A percentile compares a stretch with the other conserved stretches of the same genome.
Evolutionary conservation across 2,329 filamentous ascomycete species (phyloP).

Genomic region (Hypoxylon sp.): DNA sequence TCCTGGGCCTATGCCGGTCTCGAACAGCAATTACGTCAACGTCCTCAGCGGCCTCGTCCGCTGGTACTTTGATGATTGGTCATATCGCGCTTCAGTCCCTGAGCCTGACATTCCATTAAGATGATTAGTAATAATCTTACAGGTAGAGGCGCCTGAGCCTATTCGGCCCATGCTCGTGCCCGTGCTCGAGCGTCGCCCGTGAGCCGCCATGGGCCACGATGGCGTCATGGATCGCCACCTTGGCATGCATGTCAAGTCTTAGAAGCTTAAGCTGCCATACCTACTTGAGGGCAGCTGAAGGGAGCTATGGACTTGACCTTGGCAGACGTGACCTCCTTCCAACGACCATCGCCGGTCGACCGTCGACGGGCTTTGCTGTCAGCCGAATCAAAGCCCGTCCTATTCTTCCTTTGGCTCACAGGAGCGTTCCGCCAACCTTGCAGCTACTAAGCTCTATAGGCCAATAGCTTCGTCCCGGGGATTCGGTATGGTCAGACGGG

Average conservation of each 20-base stretch:
- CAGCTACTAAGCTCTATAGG: conserved; percentile 24
- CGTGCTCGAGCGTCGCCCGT: conserved; percentile 9
- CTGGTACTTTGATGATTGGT: conserved; percentile 26
- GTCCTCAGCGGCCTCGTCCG: conserved; percentile 14
- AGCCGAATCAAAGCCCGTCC: conserved; percentile 28
- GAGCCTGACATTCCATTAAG: conserved; percentile 28
- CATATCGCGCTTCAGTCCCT: conserved; percentile 12
- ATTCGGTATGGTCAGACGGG: conserved; percentile 29
- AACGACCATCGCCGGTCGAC: conserved; percentile 3
- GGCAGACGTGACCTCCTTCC: conserved; percentile 20
- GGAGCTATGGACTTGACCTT: not conserved
- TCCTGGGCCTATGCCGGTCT: conserved; percentile 25
- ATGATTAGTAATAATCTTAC: conserved; percentile 29
- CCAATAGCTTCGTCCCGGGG: conserved; percentile 23
- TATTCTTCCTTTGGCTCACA: not conserved
- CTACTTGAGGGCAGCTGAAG: not conserved
- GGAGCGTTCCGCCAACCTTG: conserved; percentile 5
- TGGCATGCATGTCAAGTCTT: conserved; percentile 24
- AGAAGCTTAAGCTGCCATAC: conserved; percentile 1
- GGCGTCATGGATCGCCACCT: conserved; percentile 11
- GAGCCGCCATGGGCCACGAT: conserved; percentile 5
- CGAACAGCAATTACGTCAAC: conserved; percentile 33
- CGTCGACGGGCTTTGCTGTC: conserved; percentile 25
- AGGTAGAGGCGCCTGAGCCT: conserved; percentile 10
- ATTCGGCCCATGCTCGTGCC: conserved; percentile 11